Base-by-base conservation (phyloP, 2,329 filamentous ascomycete species). In the Passalora sequoiae region DNA sequence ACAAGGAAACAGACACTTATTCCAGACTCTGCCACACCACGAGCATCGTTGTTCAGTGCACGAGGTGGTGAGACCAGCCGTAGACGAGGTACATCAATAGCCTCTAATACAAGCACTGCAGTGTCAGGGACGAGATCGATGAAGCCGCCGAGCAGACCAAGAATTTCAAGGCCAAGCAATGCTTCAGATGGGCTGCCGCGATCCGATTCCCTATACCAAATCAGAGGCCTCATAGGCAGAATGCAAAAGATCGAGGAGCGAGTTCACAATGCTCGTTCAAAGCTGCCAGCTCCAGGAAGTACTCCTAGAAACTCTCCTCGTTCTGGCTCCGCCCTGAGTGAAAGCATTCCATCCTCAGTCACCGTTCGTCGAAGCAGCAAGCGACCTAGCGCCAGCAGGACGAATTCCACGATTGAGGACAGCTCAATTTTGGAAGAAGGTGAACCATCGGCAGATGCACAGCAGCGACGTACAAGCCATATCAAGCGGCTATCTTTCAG, bases 221-320 rank as follows among this genome's bases (percentile, higher is more conserved):
- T 98, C 60, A 87, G 91, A 52, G 85, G 84, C 21, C 81, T 98
- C 53, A 95, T 94, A 46, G 89, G 88, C 20, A 92, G 97, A 69
- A 96, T 97, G 89, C 88, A 96, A 67, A 86, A 88, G 55, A 81
- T 98, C 49, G 92, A 97, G 65, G 87, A 92, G 51, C 80, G 92
- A 32, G 91, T 98, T 7, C 89, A 97, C 49, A 88, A 84, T 17
- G 92, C 84, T 13, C 82, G 89, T 55, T 96, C 91, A 28, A 95
- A 92, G 67, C 77, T 98, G 15, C 92, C 92, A 2, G 87, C 84
- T 1, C 87, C 89, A 6, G 76, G 73, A 42, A 92, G 85, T 0
- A 89, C 89, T 4, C 88, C 89, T 13, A 81, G 83, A 36, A 76
- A 78, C 4, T 94, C 89, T n/a, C 88, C 89, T 16, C 78, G 86